Conservation (phyloP, 495 filamentous ascomycete genomes). For the Aspergillus kassunensis region DNA sequence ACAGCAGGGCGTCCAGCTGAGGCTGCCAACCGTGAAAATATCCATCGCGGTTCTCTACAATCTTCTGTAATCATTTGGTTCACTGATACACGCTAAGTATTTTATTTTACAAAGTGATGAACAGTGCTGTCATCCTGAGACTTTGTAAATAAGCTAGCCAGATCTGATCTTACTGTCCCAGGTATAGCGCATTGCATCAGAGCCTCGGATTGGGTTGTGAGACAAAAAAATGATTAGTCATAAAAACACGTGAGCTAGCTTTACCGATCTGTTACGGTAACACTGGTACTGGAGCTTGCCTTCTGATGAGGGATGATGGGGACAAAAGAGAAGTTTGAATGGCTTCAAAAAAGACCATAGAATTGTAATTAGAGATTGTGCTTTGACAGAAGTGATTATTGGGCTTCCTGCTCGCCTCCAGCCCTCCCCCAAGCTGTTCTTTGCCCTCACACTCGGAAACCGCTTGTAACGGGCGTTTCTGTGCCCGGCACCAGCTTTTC, state of each 20-base stretch:
- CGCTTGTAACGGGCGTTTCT: conserved; percentile 20
- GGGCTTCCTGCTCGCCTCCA: conserved; percentile 11
- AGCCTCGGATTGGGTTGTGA: too few relatives aligned
- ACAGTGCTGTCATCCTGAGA: too few relatives aligned
- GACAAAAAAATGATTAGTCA: too few relatives aligned
- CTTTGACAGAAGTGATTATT: neutral
- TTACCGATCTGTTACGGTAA: conserved; percentile 15
- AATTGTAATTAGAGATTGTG: neutral
- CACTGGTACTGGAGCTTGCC: conserved; percentile 10
- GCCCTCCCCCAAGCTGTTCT: conserved; percentile 2
- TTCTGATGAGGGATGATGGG: conserved; percentile 4
- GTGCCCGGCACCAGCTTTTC: conserved; percentile 12
- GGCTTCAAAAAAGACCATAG: conserved; percentile 18
- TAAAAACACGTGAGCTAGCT: neutral
- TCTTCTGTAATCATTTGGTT: too few relatives aligned
- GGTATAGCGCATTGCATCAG: too few relatives aligned
- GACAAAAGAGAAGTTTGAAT: conserved; percentile 9
- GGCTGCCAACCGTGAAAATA: too few relatives aligned
- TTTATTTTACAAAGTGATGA: too few relatives aligned
- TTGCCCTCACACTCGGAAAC: conserved; percentile 6
- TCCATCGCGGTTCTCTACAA: too few relatives aligned
- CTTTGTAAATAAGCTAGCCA: too few relatives aligned
- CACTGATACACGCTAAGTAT: too few relatives aligned
- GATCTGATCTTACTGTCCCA: too few relatives aligned
- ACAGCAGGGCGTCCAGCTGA: too few relatives aligned